phyloP scores from a whole-genome alignment of 768 basidiomycete species.

The Calocera viscosa region DNA sequence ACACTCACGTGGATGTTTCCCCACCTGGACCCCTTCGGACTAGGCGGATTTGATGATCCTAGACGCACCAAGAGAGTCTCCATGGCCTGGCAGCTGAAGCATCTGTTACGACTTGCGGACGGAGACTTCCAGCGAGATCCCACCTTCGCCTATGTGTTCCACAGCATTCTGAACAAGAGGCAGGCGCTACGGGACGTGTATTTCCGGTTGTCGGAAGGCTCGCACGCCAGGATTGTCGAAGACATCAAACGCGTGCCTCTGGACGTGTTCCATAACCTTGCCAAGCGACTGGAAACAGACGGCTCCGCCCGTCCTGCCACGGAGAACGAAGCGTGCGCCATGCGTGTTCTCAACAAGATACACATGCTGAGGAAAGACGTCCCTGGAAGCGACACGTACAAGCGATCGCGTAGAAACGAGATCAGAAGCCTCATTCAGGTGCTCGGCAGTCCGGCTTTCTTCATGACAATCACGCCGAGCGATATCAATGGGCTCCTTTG shows the following conservation, averaged over 20 bases:
- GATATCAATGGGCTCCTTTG: slow-evolving; percentile 35
- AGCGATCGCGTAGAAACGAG: slow-evolving; percentile 28
- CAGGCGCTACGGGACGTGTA: slow-evolving; percentile 25
- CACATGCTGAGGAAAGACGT: slow-evolving; percentile 18
- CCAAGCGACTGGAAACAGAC: slow-evolving; percentile 20
- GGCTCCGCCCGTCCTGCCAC: slow-evolving; percentile 15
- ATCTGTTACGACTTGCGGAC: slow-evolving; percentile 27
- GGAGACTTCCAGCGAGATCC: slow-evolving; percentile 29
- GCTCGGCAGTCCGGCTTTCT: slow-evolving; percentile 33
- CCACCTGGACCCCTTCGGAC: slow-evolving; percentile 34
- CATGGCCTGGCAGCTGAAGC: slow-evolving; percentile 28
- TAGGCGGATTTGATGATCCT: slow-evolving; percentile 33
- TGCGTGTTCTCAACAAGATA: slow-evolving; percentile 21
- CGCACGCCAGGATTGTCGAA: slow-evolving; percentile 23
- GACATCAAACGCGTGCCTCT: slow-evolving; percentile 22
- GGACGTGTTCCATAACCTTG: slow-evolving; percentile 21
- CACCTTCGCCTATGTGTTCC: slow-evolving; percentile 33
- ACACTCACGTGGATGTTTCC: slow-evolving; percentile 36
- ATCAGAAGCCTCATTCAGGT: slow-evolving; percentile 27
- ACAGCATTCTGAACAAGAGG: slow-evolving; percentile 33
- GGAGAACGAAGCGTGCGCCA: slow-evolving; percentile 25
- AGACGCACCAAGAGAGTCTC: slow-evolving; percentile 17
- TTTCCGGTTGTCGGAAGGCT: slow-evolving; percentile 22
- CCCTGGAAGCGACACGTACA: slow-evolving; percentile 25
- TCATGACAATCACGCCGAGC: slow-evolving; percentile 37